phyloP scores from a whole-genome alignment of 345 rosid genomes.

The Erodium maritimum region DNA sequence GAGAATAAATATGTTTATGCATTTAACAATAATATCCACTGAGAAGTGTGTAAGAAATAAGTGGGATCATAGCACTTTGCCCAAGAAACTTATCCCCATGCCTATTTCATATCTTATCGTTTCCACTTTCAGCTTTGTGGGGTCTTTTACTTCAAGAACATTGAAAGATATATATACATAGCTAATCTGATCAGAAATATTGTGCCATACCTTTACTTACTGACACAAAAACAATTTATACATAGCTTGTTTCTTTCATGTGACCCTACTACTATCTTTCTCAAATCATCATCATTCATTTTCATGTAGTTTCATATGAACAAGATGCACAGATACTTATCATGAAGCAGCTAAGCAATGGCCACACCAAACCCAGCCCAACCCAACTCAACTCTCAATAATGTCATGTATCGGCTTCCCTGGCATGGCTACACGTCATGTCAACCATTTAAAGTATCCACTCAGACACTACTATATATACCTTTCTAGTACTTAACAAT shows the following conservation, averaged over 20 bases:
- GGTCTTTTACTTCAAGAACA: constrained; percentile 27
- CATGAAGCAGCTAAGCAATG: constrained; percentile 23
- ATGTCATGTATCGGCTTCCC: background rate
- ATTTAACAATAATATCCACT: background rate
- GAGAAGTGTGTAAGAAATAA: constrained; percentile 3
- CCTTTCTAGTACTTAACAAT: constrained; percentile 16
- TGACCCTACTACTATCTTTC: constrained; percentile 1
- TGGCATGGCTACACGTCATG: constrained; percentile 26
- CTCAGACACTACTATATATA: constrained; percentile 18
- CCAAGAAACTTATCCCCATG: constrained; percentile 56
- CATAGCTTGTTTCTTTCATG: background rate
- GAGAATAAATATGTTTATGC: background rate
- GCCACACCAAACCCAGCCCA: constrained; percentile 1
- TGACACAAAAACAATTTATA: background rate
- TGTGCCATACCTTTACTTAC: background rate
- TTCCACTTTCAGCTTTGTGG: constrained; percentile 48
- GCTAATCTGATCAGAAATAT: background rate
- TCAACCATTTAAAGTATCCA: constrained; percentile 36
- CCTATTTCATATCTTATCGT: constrained; percentile 44
- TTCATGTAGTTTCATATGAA: constrained; percentile 57
- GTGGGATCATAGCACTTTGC: constrained; percentile 45
- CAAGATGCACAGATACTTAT: constrained; percentile 6
- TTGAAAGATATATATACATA: background rate
- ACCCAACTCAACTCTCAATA: background rate
- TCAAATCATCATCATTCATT: constrained; percentile 14